Conservation (phyloP, 352 stramenopile genomes). For the Halophytophthora polymorphica region DNA sequence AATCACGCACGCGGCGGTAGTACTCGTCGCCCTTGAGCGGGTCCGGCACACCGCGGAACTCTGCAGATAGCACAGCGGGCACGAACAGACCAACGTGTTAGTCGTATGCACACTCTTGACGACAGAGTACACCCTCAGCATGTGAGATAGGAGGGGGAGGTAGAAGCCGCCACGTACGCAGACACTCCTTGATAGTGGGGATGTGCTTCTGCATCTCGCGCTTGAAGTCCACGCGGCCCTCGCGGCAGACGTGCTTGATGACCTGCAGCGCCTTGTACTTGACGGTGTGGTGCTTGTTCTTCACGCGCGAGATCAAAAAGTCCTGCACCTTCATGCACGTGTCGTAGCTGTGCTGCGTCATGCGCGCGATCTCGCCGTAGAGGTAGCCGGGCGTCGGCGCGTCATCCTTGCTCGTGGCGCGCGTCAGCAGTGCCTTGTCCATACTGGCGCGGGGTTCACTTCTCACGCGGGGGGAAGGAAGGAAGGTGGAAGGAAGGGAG, state of each 20-base stretch:
- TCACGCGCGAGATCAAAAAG: conserved; percentile 90
- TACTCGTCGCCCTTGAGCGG: conserved; percentile 93
- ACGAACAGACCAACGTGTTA: conserved; percentile 1
- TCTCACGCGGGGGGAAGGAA: not conserved
- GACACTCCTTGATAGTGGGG: conserved; percentile 89
- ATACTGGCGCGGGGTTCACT: conserved; percentile 33
- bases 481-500: not conserved
- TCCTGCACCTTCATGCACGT: conserved; percentile 87
- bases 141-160: not conserved
- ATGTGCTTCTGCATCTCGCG: conserved; percentile 91
- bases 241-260: conserved; percentile 91
- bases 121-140: too few species aligned
- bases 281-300: conserved; percentile 95
- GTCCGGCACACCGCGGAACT: conserved; percentile 91
- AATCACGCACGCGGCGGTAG: conserved; percentile 89
- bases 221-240: conserved; percentile 89
- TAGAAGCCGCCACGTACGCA: conserved; percentile 49
- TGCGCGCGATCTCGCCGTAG: conserved; percentile 94
- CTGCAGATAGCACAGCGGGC: conserved; percentile 19
- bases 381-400: conserved; percentile 95
- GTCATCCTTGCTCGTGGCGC: conserved; percentile 92
- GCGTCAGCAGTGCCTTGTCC: conserved; percentile 91
- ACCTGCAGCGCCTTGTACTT: conserved; percentile 94
- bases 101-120: too few species aligned
- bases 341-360: conserved; percentile 90